phyloP scores from a whole-genome alignment of 805 yeast species.

The Hanseniaspora taiwanica region DNA sequence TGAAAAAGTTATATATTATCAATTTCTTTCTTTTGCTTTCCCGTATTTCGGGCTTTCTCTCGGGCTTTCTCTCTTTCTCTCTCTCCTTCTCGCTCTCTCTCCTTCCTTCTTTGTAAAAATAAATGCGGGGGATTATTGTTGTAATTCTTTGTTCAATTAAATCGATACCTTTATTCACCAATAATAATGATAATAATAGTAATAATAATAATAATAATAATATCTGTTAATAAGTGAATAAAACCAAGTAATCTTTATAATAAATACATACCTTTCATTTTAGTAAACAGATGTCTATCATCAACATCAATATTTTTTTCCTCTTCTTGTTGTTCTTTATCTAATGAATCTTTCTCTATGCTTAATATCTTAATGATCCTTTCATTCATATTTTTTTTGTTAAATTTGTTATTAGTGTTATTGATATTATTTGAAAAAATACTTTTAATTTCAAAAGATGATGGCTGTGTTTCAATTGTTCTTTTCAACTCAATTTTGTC shows the following conservation, averaged over 20 bases:
- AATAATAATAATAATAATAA: too few species aligned
- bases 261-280: constrained; percentile 2
- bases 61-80: not conserved
- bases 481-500: too few species aligned
- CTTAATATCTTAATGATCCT: not conserved
- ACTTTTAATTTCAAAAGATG: too few species aligned
- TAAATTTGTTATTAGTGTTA: not conserved
- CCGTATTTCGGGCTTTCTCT: not conserved
- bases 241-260: too few species aligned
- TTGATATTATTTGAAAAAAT: too few species aligned
- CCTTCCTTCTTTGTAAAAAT: too few species aligned
- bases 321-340: not conserved
- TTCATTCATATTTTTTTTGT: not conserved
- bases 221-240: too few species aligned
- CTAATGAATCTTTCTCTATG: not conserved
- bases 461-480: not conserved
- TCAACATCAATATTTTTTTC: not conserved
- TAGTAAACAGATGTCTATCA: not conserved
- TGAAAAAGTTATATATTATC: not conserved
- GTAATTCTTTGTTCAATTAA: too few species aligned
- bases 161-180: too few species aligned
- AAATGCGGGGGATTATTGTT: too few species aligned
- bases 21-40: not conserved
- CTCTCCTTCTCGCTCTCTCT: not conserved
- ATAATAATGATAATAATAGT: too few species aligned